Conservation (phyloP, 208 protist species). For the Eutreptiella sp. region DNA sequence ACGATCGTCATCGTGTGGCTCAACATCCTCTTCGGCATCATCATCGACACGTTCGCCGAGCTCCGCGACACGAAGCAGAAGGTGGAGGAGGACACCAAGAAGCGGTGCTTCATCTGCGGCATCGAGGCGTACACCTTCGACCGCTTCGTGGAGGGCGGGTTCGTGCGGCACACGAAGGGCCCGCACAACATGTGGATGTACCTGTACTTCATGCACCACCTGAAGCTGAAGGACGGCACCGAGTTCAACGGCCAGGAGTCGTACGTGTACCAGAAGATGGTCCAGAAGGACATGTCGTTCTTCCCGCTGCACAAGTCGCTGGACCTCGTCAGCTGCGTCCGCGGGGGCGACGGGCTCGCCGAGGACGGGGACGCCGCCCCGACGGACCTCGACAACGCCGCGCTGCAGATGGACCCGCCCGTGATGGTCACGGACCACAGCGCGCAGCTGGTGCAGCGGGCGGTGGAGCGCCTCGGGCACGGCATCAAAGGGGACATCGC, state of each 20-base stretch:
- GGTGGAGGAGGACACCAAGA: conserved; percentile 31
- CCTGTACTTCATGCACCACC: conserved; percentile 80
- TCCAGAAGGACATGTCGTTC: conserved; percentile 52
- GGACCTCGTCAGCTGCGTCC: conserved; percentile 34
- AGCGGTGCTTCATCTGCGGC: conserved; percentile 55
- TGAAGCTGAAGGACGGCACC: conserved; percentile 59
- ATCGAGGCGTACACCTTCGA: conserved; percentile 42
- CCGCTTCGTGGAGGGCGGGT: too few relatives aligned
- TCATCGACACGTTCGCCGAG: conserved; percentile 45
- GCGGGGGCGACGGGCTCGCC: background rate
- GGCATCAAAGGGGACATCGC: too few relatives aligned
- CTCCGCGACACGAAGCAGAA: conserved; percentile 30
- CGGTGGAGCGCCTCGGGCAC: too few relatives aligned
- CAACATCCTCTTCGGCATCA: conserved; percentile 60
- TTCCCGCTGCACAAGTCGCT: conserved; percentile 62
- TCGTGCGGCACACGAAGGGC: conserved; percentile 65
- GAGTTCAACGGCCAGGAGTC: conserved; percentile 73
- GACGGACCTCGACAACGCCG: background rate
- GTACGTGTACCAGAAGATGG: conserved; percentile 57
- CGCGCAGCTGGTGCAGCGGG: too few relatives aligned
- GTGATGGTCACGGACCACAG: too few relatives aligned
- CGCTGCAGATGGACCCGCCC: too few relatives aligned
- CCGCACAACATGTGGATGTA: conserved; percentile 94
- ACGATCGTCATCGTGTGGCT: conserved; percentile 50
- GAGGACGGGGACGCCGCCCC: background rate